These are phyloP conservation scores for Rhododendron williamsianum DNA, from an alignment of 148 eudicot genomes.

Conservation along the genomic window DNA sequence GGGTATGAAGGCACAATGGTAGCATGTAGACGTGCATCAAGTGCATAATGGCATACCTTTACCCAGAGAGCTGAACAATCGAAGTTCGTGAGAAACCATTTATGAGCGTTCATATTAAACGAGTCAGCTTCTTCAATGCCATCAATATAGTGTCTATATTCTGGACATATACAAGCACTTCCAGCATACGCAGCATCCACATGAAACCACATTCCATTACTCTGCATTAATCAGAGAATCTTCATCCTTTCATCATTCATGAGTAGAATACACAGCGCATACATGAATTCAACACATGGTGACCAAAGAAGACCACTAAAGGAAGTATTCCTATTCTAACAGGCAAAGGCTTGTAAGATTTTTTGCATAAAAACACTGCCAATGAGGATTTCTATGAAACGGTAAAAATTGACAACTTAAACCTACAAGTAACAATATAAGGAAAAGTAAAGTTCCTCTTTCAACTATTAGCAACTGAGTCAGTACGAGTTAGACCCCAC, in stretches of 20 bases:
- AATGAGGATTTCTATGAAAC: background rate
- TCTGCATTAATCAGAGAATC: slow-evolving; percentile 34
- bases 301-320: slow-evolving; percentile 5
- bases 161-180: slow-evolving; percentile 97
- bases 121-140: slow-evolving; percentile 93
- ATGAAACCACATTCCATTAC: slow-evolving; percentile 74
- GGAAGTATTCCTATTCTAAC: background rate
- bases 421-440: background rate
- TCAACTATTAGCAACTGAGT: background rate
- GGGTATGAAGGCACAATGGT: background rate
- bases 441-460: background rate
- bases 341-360: background rate
- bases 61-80: slow-evolving; percentile 93
- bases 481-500: background rate
- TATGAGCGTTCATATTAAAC: slow-evolving; percentile 89
- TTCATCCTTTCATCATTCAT: background rate
- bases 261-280: background rate
- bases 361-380: background rate
- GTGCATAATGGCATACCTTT: slow-evolving; percentile 41
- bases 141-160: slow-evolving; percentile 65
- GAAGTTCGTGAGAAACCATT: slow-evolving; percentile 94
- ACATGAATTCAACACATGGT: background rate
- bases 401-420: background rate
- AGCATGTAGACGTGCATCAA: background rate
- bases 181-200: slow-evolving; percentile 98